Evolutionary conservation across 2,329 filamentous ascomycete genomes (phyloP).

Genomic region (Coniochaeta sp.): DNA sequence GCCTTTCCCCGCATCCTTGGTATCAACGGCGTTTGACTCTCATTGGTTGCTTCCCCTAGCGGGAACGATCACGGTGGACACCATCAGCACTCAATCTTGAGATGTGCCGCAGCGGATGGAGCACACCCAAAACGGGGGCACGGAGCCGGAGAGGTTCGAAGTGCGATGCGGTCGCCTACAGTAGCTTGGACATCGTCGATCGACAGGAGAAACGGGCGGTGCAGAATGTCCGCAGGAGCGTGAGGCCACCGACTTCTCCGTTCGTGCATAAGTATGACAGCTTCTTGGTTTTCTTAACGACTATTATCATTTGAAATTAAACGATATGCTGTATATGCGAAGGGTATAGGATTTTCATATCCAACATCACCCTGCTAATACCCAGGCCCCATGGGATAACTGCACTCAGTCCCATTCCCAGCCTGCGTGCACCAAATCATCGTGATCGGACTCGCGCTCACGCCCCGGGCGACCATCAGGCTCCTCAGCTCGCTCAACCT

Average conservation of each 20-base stretch:
- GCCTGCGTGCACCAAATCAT: conserved; percentile 67
- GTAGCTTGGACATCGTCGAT: too few relatives aligned
- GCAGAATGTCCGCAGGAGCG: not conserved
- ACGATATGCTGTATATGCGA: too few relatives aligned
- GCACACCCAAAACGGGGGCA: not conserved
- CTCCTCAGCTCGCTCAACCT: conserved; percentile 71
- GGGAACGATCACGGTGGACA: not conserved
- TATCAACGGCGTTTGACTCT: not conserved
- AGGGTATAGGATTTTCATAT: too few relatives aligned
- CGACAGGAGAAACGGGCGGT: not conserved
- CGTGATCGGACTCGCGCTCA: conserved; percentile 57
- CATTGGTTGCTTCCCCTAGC: too few relatives aligned
- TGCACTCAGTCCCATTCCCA: conserved; percentile 41
- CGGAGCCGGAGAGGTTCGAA: not conserved
- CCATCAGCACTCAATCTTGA: not conserved
- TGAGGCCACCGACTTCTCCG: not conserved
- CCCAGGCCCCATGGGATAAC: conserved; percentile 15
- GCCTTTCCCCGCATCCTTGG: not conserved
- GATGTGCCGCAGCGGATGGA: not conserved
- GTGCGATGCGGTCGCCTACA: too few relatives aligned
- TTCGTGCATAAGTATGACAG: not conserved
- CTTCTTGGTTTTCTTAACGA: not conserved
- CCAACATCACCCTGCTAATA: not conserved
- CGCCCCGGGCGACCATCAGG: conserved; percentile 61
- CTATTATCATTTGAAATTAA: not conserved